These are phyloP conservation scores for Dimargaris xerosporica DNA, from an alignment of 192 early-diverging fungal genomes.

Conservation along the genomic window DNA sequence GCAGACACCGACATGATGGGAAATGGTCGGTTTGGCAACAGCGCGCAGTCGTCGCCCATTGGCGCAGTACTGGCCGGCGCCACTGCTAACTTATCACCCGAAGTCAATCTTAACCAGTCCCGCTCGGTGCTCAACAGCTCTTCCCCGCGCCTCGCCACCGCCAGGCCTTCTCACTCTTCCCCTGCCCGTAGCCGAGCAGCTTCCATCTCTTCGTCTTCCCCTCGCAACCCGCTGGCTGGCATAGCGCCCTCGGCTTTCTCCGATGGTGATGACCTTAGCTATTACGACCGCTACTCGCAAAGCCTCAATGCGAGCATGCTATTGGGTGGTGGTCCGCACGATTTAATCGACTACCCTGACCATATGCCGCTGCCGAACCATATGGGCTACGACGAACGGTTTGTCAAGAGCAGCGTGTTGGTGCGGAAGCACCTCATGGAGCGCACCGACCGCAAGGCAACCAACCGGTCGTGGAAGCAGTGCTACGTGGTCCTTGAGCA, in stretches of 20 bases:
- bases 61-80: background rate
- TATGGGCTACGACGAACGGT: conserved; percentile 12
- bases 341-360: background rate
- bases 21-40: background rate
- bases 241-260: background rate
- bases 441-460: conserved; percentile 56
- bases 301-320: conserved; percentile 5
- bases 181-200: conserved; percentile 8
- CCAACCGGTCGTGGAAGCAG: conserved; percentile 75
- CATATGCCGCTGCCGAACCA: conserved; percentile 4
- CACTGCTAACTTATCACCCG: background rate
- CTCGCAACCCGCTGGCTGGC: background rate
- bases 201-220: conserved; percentile 2
- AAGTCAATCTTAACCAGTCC: background rate
- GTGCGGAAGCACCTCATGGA: conserved; percentile 79
- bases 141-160: background rate
- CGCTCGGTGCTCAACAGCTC: background rate
- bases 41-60: conserved; percentile 4
- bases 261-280: conserved; percentile 5
- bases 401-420: conserved; percentile 56
- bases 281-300: background rate
- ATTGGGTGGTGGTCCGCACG: background rate
- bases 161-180: background rate
- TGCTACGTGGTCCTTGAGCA: conserved; percentile 55
- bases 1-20: too few species aligned